phyloP scores from a whole-genome alignment of 169 alveolate species.

The Cryptosporidium parvum region DNA sequence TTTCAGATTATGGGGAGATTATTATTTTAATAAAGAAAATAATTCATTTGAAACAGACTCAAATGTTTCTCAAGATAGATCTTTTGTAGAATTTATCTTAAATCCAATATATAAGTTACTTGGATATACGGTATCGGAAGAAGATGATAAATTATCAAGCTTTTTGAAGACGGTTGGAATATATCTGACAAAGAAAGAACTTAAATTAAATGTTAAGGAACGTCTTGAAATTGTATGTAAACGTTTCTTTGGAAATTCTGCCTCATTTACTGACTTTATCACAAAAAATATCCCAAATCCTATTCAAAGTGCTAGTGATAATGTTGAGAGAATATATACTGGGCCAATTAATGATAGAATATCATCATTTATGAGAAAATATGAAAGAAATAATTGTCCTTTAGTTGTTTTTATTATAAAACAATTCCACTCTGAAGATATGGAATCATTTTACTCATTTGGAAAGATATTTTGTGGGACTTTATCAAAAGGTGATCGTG shows the following conservation, averaged over 20 bases:
- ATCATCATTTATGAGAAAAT: conserved; percentile 39
- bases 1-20: conserved; percentile 91
- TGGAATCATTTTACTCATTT: conserved; percentile 92
- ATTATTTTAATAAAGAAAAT: conserved; percentile 85
- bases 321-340: conserved; percentile 78
- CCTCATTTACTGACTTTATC: conserved; percentile 92
- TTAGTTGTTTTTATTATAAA: conserved; percentile 90
- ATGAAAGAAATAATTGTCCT: conserved; percentile 87
- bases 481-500: conserved; percentile 92
- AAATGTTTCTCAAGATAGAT: conserved; percentile 86
- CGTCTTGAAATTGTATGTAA: conserved; percentile 80
- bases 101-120: conserved; percentile 98
- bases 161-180: conserved; percentile 85
- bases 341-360: conserved; percentile 78
- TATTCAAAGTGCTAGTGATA: conserved; percentile 81
- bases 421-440: conserved; percentile 93
- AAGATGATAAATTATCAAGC: conserved; percentile 92
- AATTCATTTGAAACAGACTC: conserved; percentile 82
- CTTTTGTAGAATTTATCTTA: conserved; percentile 96
- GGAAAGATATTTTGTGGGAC: conserved; percentile 98
- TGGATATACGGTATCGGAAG: conserved; percentile 95
- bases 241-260: conserved; percentile 80
- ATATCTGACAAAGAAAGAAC: conserved; percentile 95
- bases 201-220: conserved; percentile 88
- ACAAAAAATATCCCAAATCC: conserved; percentile 87